Evolutionary conservation across 1,284 basidiomycete species (phyloP).

Genomic region (Athelia sp.): DNA sequence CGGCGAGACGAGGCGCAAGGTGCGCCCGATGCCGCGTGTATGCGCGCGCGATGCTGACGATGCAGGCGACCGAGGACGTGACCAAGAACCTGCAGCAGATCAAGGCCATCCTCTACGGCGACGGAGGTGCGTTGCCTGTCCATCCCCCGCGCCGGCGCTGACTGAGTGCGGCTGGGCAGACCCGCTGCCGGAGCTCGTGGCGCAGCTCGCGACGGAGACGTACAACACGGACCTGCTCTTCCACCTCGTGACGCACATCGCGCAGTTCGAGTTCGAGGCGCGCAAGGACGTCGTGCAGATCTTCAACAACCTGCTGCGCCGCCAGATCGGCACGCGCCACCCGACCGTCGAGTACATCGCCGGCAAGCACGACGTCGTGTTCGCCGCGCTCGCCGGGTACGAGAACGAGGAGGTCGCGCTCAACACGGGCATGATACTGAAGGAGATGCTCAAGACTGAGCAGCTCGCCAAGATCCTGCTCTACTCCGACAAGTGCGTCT

Average conservation of each 20-base stretch:
- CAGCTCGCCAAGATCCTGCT: conserved; percentile 86
- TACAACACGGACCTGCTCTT: conserved; percentile 89
- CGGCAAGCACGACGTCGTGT: conserved; percentile 84
- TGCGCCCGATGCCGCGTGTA: conserved; percentile 24
- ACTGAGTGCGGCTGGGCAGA: conserved; percentile 37
- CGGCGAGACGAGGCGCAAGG: conserved; percentile 76
- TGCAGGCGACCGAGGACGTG: conserved; percentile 81
- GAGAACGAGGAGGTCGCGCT: conserved; percentile 93
- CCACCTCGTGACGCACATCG: conserved; percentile 78
- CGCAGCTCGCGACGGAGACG: conserved; percentile 93
- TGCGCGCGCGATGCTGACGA: background rate
- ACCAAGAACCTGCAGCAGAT: conserved; percentile 87
- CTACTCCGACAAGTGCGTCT: conserved; percentile 84
- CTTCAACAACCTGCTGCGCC: conserved; percentile 91
- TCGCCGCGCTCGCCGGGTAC: conserved; percentile 86
- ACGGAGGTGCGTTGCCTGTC: conserved; percentile 57
- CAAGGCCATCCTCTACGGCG: conserved; percentile 83
- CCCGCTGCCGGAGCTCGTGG: conserved; percentile 80
- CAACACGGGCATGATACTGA: conserved; percentile 97
- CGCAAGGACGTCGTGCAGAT: conserved; percentile 97
- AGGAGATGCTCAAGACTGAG: conserved; percentile 96
- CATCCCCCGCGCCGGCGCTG: conserved; percentile 3
- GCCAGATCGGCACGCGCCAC: conserved; percentile 89
- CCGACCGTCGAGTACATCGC: conserved; percentile 97
- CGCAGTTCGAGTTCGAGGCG: conserved; percentile 92